These are phyloP conservation scores for Wickerhamomyces rabaulensis DNA, from an alignment of 805 yeast genomes.

Conservation along the genomic window DNA sequence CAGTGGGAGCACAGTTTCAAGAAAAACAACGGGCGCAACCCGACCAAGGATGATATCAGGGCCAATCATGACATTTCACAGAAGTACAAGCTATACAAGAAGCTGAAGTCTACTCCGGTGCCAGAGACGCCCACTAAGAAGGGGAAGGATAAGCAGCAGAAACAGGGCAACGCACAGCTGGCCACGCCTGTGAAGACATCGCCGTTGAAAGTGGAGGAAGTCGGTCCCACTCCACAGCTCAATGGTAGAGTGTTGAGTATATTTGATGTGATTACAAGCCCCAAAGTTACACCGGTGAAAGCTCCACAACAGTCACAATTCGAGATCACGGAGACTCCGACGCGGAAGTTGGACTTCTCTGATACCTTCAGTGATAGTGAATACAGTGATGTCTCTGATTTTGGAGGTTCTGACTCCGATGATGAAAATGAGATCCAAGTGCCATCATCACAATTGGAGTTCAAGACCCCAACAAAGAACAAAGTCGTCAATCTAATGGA, in stretches of 20 bases:
- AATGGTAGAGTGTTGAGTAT: conserved; percentile 71
- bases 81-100: conserved; percentile 16
- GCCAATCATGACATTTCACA: conserved; percentile 30
- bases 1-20: conserved; percentile 49
- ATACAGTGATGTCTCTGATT: background rate
- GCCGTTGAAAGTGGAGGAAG: conserved; percentile 28
- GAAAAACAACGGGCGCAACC: conserved; percentile 34
- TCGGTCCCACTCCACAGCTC: conserved; percentile 88
- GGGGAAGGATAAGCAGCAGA: too few species aligned
- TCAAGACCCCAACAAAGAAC: conserved; percentile 18
- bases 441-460: background rate
- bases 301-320: background rate
- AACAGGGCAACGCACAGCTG: conserved; percentile 2
- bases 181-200: conserved; percentile 22
- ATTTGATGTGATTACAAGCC: conserved; percentile 41
- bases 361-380: background rate
- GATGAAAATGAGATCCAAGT: background rate
- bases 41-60: conserved; percentile 44
- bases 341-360: conserved; percentile 1
- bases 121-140: conserved; percentile 26
- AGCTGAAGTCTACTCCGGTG: conserved; percentile 8
- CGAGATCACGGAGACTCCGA: conserved; percentile 1
- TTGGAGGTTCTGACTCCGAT: background rate
- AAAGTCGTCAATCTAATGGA: conserved; percentile 6
- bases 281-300: conserved; percentile 13